These are phyloP conservation scores for Musa itinerans DNA, from an alignment of 176 grass and related monocot genomes.

Conservation along the genomic window DNA sequence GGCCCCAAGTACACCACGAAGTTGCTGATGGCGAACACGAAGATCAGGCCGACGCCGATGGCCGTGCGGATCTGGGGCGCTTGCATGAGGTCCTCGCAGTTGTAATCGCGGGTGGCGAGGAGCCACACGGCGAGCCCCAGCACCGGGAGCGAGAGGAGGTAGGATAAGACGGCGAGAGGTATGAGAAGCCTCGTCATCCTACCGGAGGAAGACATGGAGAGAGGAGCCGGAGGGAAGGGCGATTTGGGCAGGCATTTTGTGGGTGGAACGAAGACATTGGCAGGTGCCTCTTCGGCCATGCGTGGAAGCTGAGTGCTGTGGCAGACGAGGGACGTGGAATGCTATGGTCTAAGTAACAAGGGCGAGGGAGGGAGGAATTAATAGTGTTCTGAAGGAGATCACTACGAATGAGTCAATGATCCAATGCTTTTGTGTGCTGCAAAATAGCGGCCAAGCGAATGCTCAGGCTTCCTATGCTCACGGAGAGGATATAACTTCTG, in stretches of 20 bases:
- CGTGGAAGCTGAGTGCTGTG: too few relatives aligned
- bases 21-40: not conserved
- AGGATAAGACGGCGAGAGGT: not conserved
- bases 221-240: not conserved
- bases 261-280: not conserved
- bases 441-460: too few relatives aligned
- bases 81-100: slow-evolving; percentile 7
- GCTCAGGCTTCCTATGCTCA: too few relatives aligned
- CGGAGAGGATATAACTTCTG: too few relatives aligned
- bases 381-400: too few relatives aligned
- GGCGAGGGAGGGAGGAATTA: too few relatives aligned
- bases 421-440: too few relatives aligned
- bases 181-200: not conserved
- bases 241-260: not conserved
- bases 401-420: too few relatives aligned
- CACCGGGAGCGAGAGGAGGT: not conserved
- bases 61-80: not conserved
- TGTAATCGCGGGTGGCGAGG: slow-evolving; percentile 3
- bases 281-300: too few relatives aligned
- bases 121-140: slow-evolving; percentile 9
- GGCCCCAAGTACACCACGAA: too few relatives aligned
- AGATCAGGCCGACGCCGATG: not conserved
- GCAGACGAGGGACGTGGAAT: too few relatives aligned
- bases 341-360: too few relatives aligned
- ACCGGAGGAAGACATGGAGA: not conserved